Evolutionary conservation across 306 rosid species (phyloP).

Genomic region (Corylus avellana): DNA sequence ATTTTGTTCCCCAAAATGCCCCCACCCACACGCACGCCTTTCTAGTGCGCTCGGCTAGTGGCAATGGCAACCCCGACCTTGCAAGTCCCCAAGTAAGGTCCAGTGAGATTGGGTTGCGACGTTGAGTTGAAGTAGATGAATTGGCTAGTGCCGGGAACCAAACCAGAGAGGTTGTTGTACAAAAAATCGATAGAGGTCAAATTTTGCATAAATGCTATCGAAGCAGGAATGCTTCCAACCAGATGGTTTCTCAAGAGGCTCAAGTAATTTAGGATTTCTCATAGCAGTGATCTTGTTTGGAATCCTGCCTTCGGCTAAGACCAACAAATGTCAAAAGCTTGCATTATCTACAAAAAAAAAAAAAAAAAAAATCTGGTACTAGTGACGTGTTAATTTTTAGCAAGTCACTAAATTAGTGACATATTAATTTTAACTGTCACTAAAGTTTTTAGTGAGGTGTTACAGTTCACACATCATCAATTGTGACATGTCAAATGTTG

Average conservation of each 20-base stretch:
- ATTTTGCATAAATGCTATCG: conserved; percentile 84
- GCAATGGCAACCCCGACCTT: conserved; percentile 67
- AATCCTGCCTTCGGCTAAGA: conserved; percentile 79
- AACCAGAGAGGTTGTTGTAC: conserved; percentile 89
- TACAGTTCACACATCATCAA: too few relatives aligned
- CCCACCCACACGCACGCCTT: conserved; percentile 20
- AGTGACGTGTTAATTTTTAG: too few relatives aligned
- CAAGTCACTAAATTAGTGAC: too few relatives aligned
- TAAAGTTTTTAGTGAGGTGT: too few relatives aligned
- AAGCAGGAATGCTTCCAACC: conserved; percentile 70
- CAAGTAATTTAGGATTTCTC: conserved; percentile 79
- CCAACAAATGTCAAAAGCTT: conserved; percentile 79
- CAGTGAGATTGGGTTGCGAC: conserved; percentile 86
- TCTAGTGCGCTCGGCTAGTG: conserved; percentile 48
- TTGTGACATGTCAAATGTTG: too few relatives aligned
- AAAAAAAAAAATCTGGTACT: too few relatives aligned
- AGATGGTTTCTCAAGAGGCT: conserved; percentile 83
- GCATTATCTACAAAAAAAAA: conserved; percentile 46
- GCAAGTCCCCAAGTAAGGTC: conserved; percentile 87
- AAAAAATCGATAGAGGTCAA: conserved; percentile 91
- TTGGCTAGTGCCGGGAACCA: conserved; percentile 95
- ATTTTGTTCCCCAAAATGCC: too few relatives aligned
- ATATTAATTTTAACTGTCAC: too few relatives aligned
- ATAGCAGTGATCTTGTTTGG: conserved; percentile 76
- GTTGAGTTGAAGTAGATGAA: conserved; percentile 93